Evolutionary conservation across 2,329 filamentous ascomycete species (phyloP), one percentile per base, ranked within the genome.

Genomic region (Aureobasidium subglaciale): DNA sequence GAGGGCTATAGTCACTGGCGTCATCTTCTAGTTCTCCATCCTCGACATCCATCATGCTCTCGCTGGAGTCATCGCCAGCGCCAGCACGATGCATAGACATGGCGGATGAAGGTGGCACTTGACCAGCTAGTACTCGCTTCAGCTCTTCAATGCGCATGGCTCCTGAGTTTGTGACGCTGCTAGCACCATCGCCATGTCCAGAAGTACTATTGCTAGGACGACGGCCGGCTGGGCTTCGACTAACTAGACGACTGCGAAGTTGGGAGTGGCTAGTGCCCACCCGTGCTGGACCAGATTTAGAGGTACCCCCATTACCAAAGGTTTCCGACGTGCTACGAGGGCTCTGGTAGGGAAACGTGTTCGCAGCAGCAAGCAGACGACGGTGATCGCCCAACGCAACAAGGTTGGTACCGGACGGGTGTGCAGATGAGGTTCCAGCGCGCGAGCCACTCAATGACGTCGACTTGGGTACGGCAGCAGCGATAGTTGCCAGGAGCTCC

Each of bases 361-460:
- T 60, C 6, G 58, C 59, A 3, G 59, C 59, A 5, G 59, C 59
- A 5, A 65, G 61, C 7, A 65, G 45, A 35, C 59, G 59, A 2
- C 63, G 59, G 34, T 66, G 63, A 11, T 64, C 62, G 5, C 60
- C 59, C 1, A 54, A 18, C 22, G 27, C 45, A 9, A 37, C 34
- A 53, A 57, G 9, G 48, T 50, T 48, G 16, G 50, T 16, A 27
- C 57, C 16, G 58, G 56, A 22, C 49, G 57, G 38, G 81, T 85
- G 1, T 81, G 78, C 38, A 35, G 55, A 53, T 22, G 49, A 25
- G 4, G 40, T 45, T 10, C 48, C 54, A 27, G 27, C 29, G 60
- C 82, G 83, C 2, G 90, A 95, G 20, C 89, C 90, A 54, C 77
- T 87, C 55, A 95, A 73, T 4, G 90, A 95, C 11, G 82, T 81